These are phyloP conservation scores for Dothistroma septosporum DNA, from an alignment of 2,329 filamentous ascomycete genomes.

Conservation along the genomic window DNA sequence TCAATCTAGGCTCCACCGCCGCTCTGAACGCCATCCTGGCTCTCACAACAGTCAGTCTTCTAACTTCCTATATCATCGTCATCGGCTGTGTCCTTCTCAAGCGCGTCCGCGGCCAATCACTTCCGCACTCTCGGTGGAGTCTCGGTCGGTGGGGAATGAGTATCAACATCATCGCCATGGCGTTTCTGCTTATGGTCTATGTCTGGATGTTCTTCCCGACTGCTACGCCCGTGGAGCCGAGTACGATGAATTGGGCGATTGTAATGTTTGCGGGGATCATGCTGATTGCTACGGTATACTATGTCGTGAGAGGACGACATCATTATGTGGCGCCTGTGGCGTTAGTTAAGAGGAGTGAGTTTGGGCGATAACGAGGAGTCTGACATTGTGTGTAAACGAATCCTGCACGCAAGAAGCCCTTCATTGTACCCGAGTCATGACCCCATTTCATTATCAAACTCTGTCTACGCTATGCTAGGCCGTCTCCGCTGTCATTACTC, in stretches of 20 bases:
- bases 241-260: conserved; percentile 45
- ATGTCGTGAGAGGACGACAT: conserved; percentile 32
- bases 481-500: neutral
- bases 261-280: conserved; percentile 37
- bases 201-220: conserved; percentile 50
- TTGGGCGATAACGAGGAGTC: neutral
- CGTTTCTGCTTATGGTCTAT: conserved; percentile 46
- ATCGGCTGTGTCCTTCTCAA: conserved; percentile 36
- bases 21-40: conserved; percentile 42
- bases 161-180: conserved; percentile 36
- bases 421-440: too few relatives aligned
- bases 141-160: conserved; percentile 38
- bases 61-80: conserved; percentile 39
- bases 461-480: neutral
- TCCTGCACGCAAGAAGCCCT: too few relatives aligned
- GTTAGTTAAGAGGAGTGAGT: neutral
- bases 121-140: conserved; percentile 37
- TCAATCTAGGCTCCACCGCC: conserved; percentile 38
- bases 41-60: conserved; percentile 36
- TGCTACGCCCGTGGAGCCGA: conserved; percentile 33
- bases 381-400: too few relatives aligned
- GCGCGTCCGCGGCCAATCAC: conserved; percentile 32
- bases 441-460: neutral
- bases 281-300: conserved; percentile 40
- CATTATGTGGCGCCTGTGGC: conserved; percentile 25